Conservation (phyloP, 1,139 yeast species). For the Yamadazyma taylorii region DNA sequence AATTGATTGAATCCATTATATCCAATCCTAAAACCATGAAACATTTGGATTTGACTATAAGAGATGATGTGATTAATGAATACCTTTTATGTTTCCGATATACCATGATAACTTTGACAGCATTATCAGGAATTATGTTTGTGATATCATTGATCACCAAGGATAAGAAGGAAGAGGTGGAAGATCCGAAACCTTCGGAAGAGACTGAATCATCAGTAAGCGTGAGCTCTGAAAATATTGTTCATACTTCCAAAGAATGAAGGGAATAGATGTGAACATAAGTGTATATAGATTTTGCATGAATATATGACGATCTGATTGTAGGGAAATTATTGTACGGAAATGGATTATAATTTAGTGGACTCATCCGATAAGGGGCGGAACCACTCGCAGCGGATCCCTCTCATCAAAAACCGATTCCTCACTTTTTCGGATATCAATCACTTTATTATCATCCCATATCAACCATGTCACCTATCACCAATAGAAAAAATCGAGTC, state of each 20-base stretch:
- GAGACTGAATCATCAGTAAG: not conserved
- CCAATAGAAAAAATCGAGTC: constrained; percentile 4
- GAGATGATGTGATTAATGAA: not conserved
- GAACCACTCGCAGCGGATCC: too few relatives aligned
- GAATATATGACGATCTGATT: too few relatives aligned
- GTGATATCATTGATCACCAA: constrained; percentile 12
- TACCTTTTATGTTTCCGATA: constrained; percentile 9
- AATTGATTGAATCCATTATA: constrained; percentile 3
- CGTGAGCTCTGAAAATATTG: too few relatives aligned
- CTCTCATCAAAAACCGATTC: too few relatives aligned
- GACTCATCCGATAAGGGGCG: too few relatives aligned
- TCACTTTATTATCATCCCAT: not conserved
- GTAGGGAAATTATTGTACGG: too few relatives aligned
- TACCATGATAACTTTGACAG: constrained; percentile 13
- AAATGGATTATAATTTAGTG: too few relatives aligned
- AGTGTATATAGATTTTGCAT: too few relatives aligned
- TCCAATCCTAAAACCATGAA: constrained; percentile 5
- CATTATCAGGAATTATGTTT: constrained; percentile 15
- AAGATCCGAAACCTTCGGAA: not conserved
- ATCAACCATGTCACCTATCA: not conserved
- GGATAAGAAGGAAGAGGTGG: constrained; percentile 9
- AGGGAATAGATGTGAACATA: too few relatives aligned
- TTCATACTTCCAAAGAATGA: too few relatives aligned
- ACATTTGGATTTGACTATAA: not conserved
- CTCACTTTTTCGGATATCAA: not conserved